Percentiles rank a stretch among this genome's conserved stretches.
Conservation (phyloP, 73 alveolate genomes). For the Vitrella brassicaformis region DNA sequence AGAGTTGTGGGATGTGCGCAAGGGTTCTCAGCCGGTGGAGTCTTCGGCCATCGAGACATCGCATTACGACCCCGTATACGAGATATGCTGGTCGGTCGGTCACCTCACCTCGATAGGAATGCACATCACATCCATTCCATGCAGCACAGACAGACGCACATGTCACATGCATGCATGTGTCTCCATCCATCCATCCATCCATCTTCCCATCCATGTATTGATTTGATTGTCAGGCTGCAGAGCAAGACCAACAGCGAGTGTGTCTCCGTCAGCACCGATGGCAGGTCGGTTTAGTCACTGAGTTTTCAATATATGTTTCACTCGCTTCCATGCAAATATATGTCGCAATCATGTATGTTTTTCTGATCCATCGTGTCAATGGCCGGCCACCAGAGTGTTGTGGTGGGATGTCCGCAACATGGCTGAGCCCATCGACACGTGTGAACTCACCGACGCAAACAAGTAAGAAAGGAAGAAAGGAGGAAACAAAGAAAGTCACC, state of each 20-base stretch:
- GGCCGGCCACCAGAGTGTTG: slow-evolving; percentile 26
- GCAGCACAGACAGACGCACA: too few relatives aligned
- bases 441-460: slow-evolving; percentile 40
- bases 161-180: too few relatives aligned
- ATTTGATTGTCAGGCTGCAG: too few relatives aligned
- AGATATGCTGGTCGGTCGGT: slow-evolving; percentile 68
- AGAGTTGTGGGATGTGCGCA: slow-evolving; percentile 69
- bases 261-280: slow-evolving; percentile 77
- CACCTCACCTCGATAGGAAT: too few relatives aligned
- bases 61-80: slow-evolving; percentile 87
- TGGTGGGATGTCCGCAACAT: slow-evolving; percentile 86
- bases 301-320: too few relatives aligned
- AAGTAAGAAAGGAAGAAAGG: slow-evolving; percentile 5
- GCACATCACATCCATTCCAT: too few relatives aligned
- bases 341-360: too few relatives aligned
- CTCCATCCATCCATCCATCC: too few relatives aligned
- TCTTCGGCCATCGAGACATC: slow-evolving; percentile 65
- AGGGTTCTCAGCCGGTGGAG: slow-evolving; percentile 57
- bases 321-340: too few relatives aligned
- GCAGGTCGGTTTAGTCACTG: too few relatives aligned
- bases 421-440: slow-evolving; percentile 55
- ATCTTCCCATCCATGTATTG: too few relatives aligned
- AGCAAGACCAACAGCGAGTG: slow-evolving; percentile 76
- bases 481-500: slow-evolving; percentile 6
- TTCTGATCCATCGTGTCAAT: background rate